Percentiles rank a stretch among this genome's conserved stretches.
These are phyloP conservation scores for Papiliotrema nemorosa DNA, from an alignment of 1,284 basidiomycete species.

Conservation along the genomic window DNA sequence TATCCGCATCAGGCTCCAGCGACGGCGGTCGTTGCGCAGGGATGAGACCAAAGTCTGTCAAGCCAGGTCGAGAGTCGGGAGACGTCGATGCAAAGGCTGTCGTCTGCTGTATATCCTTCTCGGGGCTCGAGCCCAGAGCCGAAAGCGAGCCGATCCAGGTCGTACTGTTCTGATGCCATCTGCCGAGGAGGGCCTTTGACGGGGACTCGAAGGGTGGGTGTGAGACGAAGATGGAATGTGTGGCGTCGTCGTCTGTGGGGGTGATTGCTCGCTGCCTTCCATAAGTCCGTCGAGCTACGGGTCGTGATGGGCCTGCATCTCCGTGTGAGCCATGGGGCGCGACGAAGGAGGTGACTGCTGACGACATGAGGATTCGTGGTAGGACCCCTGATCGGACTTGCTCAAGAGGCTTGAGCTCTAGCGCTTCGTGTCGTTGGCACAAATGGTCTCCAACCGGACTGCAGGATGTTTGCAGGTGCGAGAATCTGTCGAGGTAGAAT, in stretches of 20 bases:
- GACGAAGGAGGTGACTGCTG: background rate
- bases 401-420: background rate
- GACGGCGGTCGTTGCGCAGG: no score
- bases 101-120: background rate
- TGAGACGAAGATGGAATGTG: constrained; percentile 1
- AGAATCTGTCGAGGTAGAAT: no score
- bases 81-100: background rate
- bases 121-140: constrained; percentile 5
- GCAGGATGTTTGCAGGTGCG: no score
- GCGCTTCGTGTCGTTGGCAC: no score
- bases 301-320: constrained; percentile 3
- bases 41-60: constrained; percentile 4
- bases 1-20: no score
- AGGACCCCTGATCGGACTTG: background rate
- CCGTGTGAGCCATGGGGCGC: background rate
- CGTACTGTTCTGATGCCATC: constrained; percentile 10
- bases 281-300: constrained; percentile 16
- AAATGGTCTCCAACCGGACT: no score
- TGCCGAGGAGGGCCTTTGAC: constrained; percentile 22
- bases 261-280: constrained; percentile 7
- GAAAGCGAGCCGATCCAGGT: constrained; percentile 18
- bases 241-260: constrained; percentile 3
- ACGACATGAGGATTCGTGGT: background rate
- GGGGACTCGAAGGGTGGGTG: constrained; percentile 13
- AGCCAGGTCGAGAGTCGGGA: background rate